Base-by-base conservation (phyloP, 176 grass and related monocot species). In the Paspalum vaginatum region DNA sequence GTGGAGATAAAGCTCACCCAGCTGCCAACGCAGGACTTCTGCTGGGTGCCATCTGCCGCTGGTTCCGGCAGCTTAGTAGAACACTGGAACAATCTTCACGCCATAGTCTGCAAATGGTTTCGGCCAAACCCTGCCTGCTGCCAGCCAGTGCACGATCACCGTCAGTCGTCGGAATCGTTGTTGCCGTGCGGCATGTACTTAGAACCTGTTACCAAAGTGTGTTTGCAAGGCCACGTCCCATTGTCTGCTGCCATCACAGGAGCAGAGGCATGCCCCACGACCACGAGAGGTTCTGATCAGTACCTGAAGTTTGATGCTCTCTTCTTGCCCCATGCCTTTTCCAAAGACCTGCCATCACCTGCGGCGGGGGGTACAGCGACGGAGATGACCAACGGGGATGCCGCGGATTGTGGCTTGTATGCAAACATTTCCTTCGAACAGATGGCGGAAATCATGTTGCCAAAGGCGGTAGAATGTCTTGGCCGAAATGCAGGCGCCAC, bases 401-500 rank as follows among this genome's bases (percentile, higher is more conserved):
- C 12, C 0, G 18, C 32, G 32, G 32, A 21, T 5, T 8, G 9
- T 32, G 4, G 17, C 12, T 3, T 38, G 26, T 55, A 72, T 13
- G 58, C 17, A 7, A 81, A 81, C 5, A 49, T 61, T 72, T 61
- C 17, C 9, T 14, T 61, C 10, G 53, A 61, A 49, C 67, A 81
- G 26, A 11, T 71, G 0, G 38, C 57, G 2, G 0, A 60, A 16
- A 47, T 24, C 9, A 47, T 81, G 39, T 24, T 81, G 1, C 41
- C 79, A 50, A 71, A 71, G 21, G 66, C 66, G 25, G 32, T 81
- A 50, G 67, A 72, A 22, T 49, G 26, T 11, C 44, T 81, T 11
- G 42, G 14, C 0, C 49, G 59, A 32, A 32, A 32, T 32, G 32
- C 32, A 32, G 0, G 17, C 32, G 17, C 2, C 7, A 71, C 26